Base-by-base conservation (phyloP, 805 yeast genomes). In the Lipomyces yamadae region DNA sequence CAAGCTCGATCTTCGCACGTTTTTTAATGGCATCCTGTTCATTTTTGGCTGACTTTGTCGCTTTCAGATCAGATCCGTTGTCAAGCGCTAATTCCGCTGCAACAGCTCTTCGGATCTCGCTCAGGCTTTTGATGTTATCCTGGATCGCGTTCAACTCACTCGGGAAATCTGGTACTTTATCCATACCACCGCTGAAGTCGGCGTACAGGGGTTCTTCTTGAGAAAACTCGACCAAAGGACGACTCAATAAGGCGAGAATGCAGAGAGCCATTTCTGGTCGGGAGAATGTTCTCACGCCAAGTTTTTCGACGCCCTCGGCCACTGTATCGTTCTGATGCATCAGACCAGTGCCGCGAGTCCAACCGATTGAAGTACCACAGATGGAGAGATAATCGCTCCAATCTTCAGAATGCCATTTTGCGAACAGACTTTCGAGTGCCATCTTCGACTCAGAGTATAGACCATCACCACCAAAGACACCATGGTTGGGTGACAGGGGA, bases 271-370 rank as follows among this genome's bases (percentile, higher is more conserved):
- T 94, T 82, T 94, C 99, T 81, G 90, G 89, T 82, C 94, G 98
- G 63, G 97, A 90, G 86, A 93, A 94, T 57, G 99, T 94, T 82
- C 98, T 90, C 60, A 94, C 97, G 75, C 98, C 98, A 69, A 89
- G 82, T 78, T 87, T 87, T 82, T 94, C 99, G 76, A 94, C 90
- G 74, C 97, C 97, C 81, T 92, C 97, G 68, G 99, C 97, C 78
- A 94, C 91, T 78, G 91, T 90, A 83, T 94, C 95, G 85, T 94
- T 94, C 74, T 88, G 97, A 76, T 92, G 85, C 99, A 94, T 94
- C 77, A 94, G 88, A 77, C 99, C 99, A 67, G 99, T 94, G 81
- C 99, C 99, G 85, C 99, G 91, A 70, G 99, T 94, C 99, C 99
- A 94, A 78, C 99, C 99, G 79, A 94, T 94, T 72, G 95, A 85